These are phyloP conservation scores for Cunninghamia lanceolata DNA, from an alignment of 75 land plant species.

Conservation along the genomic window DNA sequence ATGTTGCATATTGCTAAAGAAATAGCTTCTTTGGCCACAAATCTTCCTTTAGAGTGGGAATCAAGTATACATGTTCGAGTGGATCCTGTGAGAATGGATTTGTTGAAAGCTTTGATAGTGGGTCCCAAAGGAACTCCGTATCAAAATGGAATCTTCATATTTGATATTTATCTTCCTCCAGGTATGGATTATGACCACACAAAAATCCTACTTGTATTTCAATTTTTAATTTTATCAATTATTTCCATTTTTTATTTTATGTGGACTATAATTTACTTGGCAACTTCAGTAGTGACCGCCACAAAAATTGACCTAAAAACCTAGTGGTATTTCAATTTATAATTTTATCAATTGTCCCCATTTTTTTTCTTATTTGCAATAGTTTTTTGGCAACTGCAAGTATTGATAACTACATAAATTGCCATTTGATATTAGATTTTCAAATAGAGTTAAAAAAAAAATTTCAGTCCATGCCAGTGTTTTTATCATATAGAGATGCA, in stretches of 20 bases:
- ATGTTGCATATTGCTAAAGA: constrained; percentile 28
- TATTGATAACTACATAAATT: too few species aligned
- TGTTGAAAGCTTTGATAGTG: constrained; percentile 32
- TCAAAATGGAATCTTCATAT: constrained; percentile 43
- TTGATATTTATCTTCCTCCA: constrained; percentile 37
- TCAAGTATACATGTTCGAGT: constrained; percentile 41
- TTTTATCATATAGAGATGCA: background rate
- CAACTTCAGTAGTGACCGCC: too few species aligned
- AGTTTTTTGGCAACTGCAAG: too few species aligned
- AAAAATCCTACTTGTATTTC: too few species aligned
- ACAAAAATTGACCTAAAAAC: too few species aligned
- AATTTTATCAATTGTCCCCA: too few species aligned
- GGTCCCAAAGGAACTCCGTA: constrained; percentile 42
- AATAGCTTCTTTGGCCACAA: constrained; percentile 21
- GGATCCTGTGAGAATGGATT: constrained; percentile 27
- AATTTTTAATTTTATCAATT: too few species aligned
- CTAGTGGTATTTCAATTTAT: too few species aligned
- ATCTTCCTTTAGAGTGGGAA: constrained; percentile 43
- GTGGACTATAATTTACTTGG: background rate
- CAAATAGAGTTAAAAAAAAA: too few species aligned
- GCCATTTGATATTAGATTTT: too few species aligned
- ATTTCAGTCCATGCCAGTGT: background rate
- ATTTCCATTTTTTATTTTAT: background rate
- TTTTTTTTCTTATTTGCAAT: too few species aligned
- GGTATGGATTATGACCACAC: constrained; percentile 10